These are phyloP conservation scores for Curvularia sp. DNA, from an alignment of 2,329 filamentous ascomycete species.

Conservation along the genomic window DNA sequence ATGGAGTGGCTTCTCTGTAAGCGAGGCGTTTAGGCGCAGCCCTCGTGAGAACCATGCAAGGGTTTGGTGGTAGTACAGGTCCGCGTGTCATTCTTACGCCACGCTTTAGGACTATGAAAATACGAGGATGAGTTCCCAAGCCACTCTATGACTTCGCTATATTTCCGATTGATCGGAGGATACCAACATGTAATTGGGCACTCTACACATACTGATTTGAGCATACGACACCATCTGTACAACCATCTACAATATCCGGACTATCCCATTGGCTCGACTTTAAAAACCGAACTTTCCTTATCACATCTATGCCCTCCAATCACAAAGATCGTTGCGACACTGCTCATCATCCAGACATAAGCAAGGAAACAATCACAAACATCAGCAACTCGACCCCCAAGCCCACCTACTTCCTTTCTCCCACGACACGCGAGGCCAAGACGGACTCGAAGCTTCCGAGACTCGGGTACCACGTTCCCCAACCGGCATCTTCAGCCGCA, in stretches of 20 bases:
- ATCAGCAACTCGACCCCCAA: not conserved
- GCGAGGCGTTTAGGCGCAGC: constrained; percentile 14
- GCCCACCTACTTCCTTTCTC: not conserved
- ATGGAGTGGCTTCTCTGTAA: constrained; percentile 2
- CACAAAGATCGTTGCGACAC: not conserved
- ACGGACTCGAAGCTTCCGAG: not conserved
- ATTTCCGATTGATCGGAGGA: not conserved
- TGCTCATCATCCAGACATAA: not conserved
- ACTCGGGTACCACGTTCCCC: not conserved
- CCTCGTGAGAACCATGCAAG: constrained; percentile 14
- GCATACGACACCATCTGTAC: not conserved
- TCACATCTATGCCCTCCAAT: not conserved
- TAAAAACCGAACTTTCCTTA: not conserved
- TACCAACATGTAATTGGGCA: not conserved
- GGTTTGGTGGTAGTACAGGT: constrained; percentile 7
- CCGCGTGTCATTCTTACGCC: constrained; percentile 12
- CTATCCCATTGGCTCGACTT: not conserved
- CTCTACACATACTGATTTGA: too few relatives aligned
- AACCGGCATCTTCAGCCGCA: not conserved
- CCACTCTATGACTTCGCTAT: not conserved
- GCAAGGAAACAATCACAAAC: not conserved
- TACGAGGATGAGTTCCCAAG: constrained; percentile 3
- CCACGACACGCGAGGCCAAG: not conserved
- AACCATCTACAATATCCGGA: not conserved
- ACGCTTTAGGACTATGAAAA: not conserved